These are phyloP conservation scores for Suillus subalutaceus DNA, from an alignment of 768 basidiomycete genomes.

Conservation along the genomic window DNA sequence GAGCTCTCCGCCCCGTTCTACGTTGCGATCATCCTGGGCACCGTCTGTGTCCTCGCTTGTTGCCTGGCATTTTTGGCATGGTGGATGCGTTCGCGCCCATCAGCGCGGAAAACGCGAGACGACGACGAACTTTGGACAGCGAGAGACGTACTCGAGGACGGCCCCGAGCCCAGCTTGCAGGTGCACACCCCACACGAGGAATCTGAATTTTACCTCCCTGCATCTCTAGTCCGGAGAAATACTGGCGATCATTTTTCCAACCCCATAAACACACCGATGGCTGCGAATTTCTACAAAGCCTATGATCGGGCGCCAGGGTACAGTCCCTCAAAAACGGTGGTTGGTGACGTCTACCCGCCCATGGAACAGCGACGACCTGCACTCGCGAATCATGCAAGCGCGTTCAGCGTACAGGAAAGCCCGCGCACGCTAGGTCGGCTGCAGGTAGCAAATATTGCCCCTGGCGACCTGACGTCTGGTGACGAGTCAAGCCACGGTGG, in stretches of 20 bases:
- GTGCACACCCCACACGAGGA: slow-evolving; percentile 12
- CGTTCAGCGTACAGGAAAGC: slow-evolving; percentile 33
- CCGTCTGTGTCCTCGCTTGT: slow-evolving; percentile 46
- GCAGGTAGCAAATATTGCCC: slow-evolving; percentile 50
- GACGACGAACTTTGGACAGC: slow-evolving; percentile 37
- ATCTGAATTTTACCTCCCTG: slow-evolving; percentile 27
- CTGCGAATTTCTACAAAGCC: slow-evolving; percentile 15
- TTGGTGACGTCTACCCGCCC: slow-evolving; percentile 22
- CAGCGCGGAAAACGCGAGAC: slow-evolving; percentile 38
- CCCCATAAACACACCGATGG: slow-evolving; percentile 13
- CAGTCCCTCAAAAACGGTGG: slow-evolving; percentile 22
- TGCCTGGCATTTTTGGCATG: slow-evolving; percentile 52
- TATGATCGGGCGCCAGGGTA: slow-evolving; percentile 15
- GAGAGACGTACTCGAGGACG: slow-evolving; percentile 20
- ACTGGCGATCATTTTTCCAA: slow-evolving; percentile 24
- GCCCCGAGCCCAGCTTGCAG: slow-evolving; percentile 7
- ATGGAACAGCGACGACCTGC: slow-evolving; percentile 13
- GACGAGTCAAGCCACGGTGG: slow-evolving; percentile 20
- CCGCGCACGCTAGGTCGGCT: slow-evolving; percentile 45
- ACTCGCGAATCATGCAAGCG: slow-evolving; percentile 33
- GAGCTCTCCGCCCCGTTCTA: slow-evolving; percentile 45
- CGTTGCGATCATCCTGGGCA: slow-evolving; percentile 51
- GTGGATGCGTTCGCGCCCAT: slow-evolving; percentile 46
- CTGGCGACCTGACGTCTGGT: slow-evolving; percentile 46
- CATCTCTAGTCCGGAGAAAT: slow-evolving; percentile 23